A percentile compares a stretch with the other conserved stretches of the same genome.
These are phyloP conservation scores for Neofusicoccum laricinum DNA, from an alignment of 2,329 filamentous ascomycete genomes.

Conservation along the genomic window DNA sequence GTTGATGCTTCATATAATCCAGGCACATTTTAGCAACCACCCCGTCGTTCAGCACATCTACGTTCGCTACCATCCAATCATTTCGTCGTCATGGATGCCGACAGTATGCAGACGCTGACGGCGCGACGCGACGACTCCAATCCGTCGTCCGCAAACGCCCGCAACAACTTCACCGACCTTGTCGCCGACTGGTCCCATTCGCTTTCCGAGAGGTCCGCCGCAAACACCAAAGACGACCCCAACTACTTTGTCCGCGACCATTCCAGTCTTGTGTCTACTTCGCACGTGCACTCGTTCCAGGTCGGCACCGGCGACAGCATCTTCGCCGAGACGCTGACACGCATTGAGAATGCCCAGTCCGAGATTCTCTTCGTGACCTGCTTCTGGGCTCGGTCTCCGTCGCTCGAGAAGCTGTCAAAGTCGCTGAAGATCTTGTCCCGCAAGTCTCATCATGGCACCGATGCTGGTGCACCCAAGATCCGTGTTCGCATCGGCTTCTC, in stretches of 20 bases:
- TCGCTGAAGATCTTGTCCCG: constrained; percentile 60
- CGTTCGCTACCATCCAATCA: background rate
- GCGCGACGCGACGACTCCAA: background rate
- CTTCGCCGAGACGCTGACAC: constrained; percentile 54
- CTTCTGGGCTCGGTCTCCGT: constrained; percentile 72
- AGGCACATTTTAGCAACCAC: background rate
- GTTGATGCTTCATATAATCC: constrained; percentile 2
- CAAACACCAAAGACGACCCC: constrained; percentile 27
- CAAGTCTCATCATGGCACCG: constrained; percentile 36
- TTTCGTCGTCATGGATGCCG: background rate
- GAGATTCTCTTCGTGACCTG: constrained; percentile 78
- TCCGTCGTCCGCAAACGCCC: background rate
- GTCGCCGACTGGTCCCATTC: constrained; percentile 4
- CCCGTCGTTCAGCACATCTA: background rate
- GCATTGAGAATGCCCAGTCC: constrained; percentile 57
- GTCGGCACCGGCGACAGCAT: constrained; percentile 46
- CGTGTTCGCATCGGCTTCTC: constrained; percentile 75
- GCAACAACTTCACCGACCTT: constrained; percentile 14
- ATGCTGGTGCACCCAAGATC: constrained; percentile 42
- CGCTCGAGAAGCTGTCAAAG: constrained; percentile 55
- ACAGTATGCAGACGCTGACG: background rate
- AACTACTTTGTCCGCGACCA: constrained; percentile 40
- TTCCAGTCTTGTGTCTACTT: constrained; percentile 32
- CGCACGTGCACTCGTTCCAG: constrained; percentile 35
- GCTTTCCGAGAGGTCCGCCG: background rate